These are phyloP conservation scores for Fraxinus dipetala DNA, from an alignment of 305 asterid genomes.

Conservation along the genomic window DNA sequence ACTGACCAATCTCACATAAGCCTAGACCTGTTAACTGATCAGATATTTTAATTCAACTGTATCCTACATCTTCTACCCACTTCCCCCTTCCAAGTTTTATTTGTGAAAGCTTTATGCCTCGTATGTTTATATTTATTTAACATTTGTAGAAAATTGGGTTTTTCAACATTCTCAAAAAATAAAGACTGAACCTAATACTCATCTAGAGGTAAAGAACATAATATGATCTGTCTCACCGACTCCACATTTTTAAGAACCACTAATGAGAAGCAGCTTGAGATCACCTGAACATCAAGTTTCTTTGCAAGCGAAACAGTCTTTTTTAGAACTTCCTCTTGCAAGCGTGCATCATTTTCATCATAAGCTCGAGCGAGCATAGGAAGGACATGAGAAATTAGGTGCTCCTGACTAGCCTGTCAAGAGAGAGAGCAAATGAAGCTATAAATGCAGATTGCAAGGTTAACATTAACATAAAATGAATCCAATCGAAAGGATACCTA, in stretches of 20 bases:
- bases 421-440: constrained; percentile 22
- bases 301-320: constrained; percentile 75
- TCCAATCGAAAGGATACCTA: background rate
- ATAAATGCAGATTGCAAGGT: constrained; percentile 25
- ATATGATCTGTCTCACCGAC: background rate
- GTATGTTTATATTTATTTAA: background rate
- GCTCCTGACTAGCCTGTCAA: constrained; percentile 81
- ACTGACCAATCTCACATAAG: background rate
- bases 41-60: background rate
- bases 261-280: constrained; percentile 21
- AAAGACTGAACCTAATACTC: background rate
- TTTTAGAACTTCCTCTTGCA: constrained; percentile 98
- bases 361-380: background rate
- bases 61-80: background rate
- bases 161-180: background rate
- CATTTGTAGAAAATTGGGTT: background rate
- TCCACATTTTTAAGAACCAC: constrained; percentile 5
- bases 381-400: constrained; percentile 37
- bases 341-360: constrained; percentile 47
- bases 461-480: constrained; percentile 9
- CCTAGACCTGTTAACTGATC: background rate
- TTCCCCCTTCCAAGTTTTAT: background rate
- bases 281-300: constrained; percentile 87
- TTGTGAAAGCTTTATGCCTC: background rate
- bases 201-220: background rate